Evolutionary conservation across 2,329 filamentous ascomycete species (phyloP), one percentile per base, ranked within the genome.

Genomic region (Aspergillus melleus): DNA sequence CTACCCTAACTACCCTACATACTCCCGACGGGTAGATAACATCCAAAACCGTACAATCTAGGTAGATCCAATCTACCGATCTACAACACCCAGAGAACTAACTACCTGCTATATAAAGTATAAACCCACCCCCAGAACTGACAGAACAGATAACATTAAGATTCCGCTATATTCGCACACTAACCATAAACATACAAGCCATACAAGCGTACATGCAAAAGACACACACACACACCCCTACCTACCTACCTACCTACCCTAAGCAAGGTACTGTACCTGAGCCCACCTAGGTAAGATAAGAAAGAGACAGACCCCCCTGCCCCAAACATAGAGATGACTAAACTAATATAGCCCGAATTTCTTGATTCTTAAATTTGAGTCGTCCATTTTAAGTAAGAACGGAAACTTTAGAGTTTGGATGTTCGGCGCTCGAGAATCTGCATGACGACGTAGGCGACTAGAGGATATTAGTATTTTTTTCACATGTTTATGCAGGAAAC

Each of bases 371-470:
- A n/a, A n/a, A n/a, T n/a, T n/a, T 46, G 9, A 19, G 39, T 50
- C 32, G 2, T 50, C 14, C n/a, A 42, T 44, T 50, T 44, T 16
- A 42, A 39, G 51, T 12, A n/a, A 42, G 8, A 36, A 16, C 29
- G 19, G 20, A 54, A n/a, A 51, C 6, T 26, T 55, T 68, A 74
- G 47, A 72, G 68, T 61, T 73, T 77, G 52, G 71, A 69, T 30
- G 67, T 52, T 47, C 70, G 69, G 52, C 74, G 73, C 55, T 76
- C 71, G 55, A 74, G 63, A 55, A 72, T 63, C 58, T 74, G 72
- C 14, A 72, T 62, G 30, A 74, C 54, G 49, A 74, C 22, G 61
- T 74, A 75, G 69, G 72, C 66, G 65, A 74, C 72, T 74, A 64
- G 32, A 56, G 56, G 12, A 55, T 26, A 46, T 55, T 10, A 11